Base-by-base conservation (phyloP, 192 early-diverging fungal genomes). In the Podila clonocystis region DNA sequence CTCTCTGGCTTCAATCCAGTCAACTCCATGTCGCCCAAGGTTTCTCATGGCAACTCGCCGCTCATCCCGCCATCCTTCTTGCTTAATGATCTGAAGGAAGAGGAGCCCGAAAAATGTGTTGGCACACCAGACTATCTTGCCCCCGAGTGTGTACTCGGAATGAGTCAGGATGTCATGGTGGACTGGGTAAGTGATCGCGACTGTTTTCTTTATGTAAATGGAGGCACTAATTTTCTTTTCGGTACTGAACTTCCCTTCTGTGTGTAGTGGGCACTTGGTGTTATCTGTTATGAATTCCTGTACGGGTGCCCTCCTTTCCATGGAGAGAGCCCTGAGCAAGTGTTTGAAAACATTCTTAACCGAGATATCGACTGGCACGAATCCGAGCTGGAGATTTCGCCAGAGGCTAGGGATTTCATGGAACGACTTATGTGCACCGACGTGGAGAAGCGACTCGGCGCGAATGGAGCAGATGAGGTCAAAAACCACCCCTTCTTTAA, bases 61-160 rank as follows among this genome's bases (percentile, higher is more conserved):
- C 80, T 59, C 73, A 86, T 63, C 60, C 86, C 66, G 31, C 87
- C 58, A 26, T 89, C 63, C 52, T 83, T 75, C 45, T 76, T 73
- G 75, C 87, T 75, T 36, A 90, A 67, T 67, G 82, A 66, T 68
- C 79, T 64, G 84, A 90, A 68, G 63, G 82, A 75, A 65, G 85
- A 75, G 36, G 72, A 77, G 0, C 70, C 76, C 15, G 90, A 91
- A 52, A 84, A 83, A 17, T 93, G 92, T 64, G 91, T 93, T 19
- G 95, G 95, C n/a, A 96, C 95, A 19, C 95, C 95, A 2, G 95
- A 96, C 74, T 96, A 96, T 67, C 68, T 96, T 55, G 95, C 95
- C 17, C 95, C 95, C 19, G 95, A 96, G 69, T 91, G 91, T 67
- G 95, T 96, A 49, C 78, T 96, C 31, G 95, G 95, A 17, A 83